These are phyloP conservation scores for Rhizophagus prolifer DNA, from an alignment of 192 early-diverging fungal genomes.

Conservation along the genomic window DNA sequence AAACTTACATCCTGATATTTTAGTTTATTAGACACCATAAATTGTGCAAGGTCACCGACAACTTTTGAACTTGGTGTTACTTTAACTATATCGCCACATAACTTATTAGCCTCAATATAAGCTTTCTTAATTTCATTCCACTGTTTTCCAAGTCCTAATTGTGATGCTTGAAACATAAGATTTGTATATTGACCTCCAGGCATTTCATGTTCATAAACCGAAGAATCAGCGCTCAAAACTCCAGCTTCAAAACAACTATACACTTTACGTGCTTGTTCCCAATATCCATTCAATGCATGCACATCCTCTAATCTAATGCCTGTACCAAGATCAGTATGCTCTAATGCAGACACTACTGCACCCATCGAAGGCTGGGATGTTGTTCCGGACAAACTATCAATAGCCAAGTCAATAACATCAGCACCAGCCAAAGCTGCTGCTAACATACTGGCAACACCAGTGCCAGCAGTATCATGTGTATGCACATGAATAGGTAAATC, in stretches of 20 bases:
- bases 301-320: conserved; percentile 81
- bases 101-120: conserved; percentile 84
- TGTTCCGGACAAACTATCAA: conserved; percentile 93
- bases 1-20: conserved; percentile 55
- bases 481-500: conserved; percentile 94
- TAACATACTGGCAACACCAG: conserved; percentile 94
- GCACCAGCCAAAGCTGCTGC: conserved; percentile 89
- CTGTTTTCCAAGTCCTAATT: conserved; percentile 86
- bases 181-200: conserved; percentile 99
- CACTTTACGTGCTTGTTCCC: conserved; percentile 92
- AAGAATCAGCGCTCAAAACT: conserved; percentile 84
- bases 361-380: conserved; percentile 98
- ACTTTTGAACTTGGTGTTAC: conserved; percentile 98
- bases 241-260: conserved; percentile 97
- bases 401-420: conserved; percentile 90
- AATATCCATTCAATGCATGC: conserved; percentile 88
- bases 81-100: conserved; percentile 97
- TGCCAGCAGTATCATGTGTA: conserved; percentile 97
- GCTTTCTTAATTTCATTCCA: conserved; percentile 95
- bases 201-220: conserved; percentile 97
- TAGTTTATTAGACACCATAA: conserved; percentile 92
- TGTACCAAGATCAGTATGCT: conserved; percentile 78
- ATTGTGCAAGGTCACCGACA: conserved; percentile 96
- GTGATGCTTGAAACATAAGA: conserved; percentile 95
- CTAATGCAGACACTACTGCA: conserved; percentile 82